phyloP scores from a whole-genome alignment of 495 filamentous ascomycete genomes.

The Schizothecium vesticola region DNA sequence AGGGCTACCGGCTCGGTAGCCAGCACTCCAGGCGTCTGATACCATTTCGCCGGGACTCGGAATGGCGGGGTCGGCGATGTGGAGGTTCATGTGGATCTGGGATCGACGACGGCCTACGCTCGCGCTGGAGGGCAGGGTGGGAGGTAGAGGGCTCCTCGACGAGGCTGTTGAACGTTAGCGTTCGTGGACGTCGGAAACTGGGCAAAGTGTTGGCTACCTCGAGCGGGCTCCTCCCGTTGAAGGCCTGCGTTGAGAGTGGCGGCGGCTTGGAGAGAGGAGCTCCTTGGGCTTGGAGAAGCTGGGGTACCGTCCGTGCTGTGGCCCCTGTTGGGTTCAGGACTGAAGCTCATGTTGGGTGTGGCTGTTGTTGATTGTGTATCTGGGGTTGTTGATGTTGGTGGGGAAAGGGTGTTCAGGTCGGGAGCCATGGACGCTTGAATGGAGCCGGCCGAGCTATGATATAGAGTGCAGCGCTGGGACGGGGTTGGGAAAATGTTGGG shows the following conservation, averaged over 20 bases:
- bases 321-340: conserved; percentile 36
- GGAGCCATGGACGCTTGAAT: conserved; percentile 33
- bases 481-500: not conserved
- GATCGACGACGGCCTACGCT: conserved; percentile 60
- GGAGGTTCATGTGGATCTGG: conserved; percentile 65
- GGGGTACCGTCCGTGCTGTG: conserved; percentile 33
- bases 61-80: conserved; percentile 60
- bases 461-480: not conserved
- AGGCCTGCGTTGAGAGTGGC: conserved; percentile 66
- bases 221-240: conserved; percentile 54
- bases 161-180: conserved; percentile 38
- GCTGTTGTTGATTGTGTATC: conserved; percentile 15
- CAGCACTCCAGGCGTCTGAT: conserved; percentile 32
- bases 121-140: conserved; percentile 46
- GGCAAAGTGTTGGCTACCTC: conserved; percentile 36
- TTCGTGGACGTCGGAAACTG: not conserved
- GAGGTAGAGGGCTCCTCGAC: conserved; percentile 49
- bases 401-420: conserved; percentile 71
- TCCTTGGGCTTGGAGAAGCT: conserved; percentile 49
- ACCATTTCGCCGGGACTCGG: conserved; percentile 61
- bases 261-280: conserved; percentile 60
- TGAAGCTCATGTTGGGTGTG: conserved; percentile 35
- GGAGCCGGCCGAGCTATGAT: not conserved
- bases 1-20: conserved; percentile 52
- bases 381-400: conserved; percentile 49